Conservation (phyloP, 768 basidiomycete genomes). For the Paxillus involutus region DNA sequence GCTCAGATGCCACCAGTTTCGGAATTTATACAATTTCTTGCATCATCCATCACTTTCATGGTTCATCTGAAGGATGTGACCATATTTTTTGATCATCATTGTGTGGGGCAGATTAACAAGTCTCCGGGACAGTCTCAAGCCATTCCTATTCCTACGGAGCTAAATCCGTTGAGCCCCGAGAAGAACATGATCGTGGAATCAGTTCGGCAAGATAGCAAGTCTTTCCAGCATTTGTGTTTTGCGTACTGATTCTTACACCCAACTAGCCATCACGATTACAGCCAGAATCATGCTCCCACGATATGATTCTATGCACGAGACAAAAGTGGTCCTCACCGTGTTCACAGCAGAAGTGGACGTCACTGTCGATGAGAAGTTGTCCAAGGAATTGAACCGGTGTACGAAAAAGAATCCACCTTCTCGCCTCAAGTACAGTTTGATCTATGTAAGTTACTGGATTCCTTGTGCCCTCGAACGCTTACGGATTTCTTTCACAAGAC, state of each 20-base stretch:
- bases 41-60: slow-evolving; percentile 93
- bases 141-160: slow-evolving; percentile 49
- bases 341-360: slow-evolving; percentile 16
- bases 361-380: neutral
- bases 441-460: neutral
- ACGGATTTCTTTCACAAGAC: neutral
- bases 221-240: neutral
- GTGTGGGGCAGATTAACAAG: slow-evolving; percentile 65
- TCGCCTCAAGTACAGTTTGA: neutral
- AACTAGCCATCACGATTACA: slow-evolving; percentile 66
- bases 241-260: neutral
- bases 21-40: slow-evolving; percentile 86
- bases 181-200: slow-evolving; percentile 69
- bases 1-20: slow-evolving; percentile 72
- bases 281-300: slow-evolving; percentile 78
- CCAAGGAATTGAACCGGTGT: neutral
- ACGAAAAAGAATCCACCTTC: neutral
- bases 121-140: slow-evolving; percentile 46
- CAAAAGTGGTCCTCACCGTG: slow-evolving; percentile 22
- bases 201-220: slow-evolving; percentile 60
- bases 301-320: slow-evolving; percentile 36
- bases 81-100: slow-evolving; percentile 75
- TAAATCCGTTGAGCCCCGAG: slow-evolving; percentile 52
- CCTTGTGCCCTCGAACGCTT: neutral
- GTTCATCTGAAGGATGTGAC: slow-evolving; percentile 66